Conservation (phyloP, 1,139 yeast genomes). For the Debaryomyces nepalensis region DNA sequence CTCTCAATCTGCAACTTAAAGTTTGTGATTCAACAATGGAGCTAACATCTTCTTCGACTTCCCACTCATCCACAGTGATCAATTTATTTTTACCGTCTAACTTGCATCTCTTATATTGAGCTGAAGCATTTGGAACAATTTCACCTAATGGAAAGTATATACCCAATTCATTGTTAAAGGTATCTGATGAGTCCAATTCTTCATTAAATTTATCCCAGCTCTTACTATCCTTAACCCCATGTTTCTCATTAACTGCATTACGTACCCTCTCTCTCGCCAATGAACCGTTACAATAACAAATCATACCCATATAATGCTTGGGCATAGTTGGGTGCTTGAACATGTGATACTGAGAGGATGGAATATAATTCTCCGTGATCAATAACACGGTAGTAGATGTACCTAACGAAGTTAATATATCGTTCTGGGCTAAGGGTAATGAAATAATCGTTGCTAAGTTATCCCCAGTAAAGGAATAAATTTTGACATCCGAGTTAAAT, state of each 20-base stretch:
- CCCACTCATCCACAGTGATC: conserved; percentile 40
- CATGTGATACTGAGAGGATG: conserved; percentile 82
- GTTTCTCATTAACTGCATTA: conserved; percentile 60
- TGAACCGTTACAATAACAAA: conserved; percentile 91
- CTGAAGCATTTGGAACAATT: conserved; percentile 79
- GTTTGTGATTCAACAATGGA: conserved; percentile 89
- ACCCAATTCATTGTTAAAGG: conserved; percentile 60
- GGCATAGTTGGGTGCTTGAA: conserved; percentile 86
- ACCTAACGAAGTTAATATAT: conserved; percentile 80
- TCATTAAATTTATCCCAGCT: conserved; percentile 73
- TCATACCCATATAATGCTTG: conserved; percentile 88
- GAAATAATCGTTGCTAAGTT: conserved; percentile 88
- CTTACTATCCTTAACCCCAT: conserved; percentile 31
- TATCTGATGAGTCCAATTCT: conserved; percentile 45
- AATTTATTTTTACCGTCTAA: conserved; percentile 29
- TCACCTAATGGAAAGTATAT: conserved; percentile 88
- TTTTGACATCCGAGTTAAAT: conserved; percentile 53
- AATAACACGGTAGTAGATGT: conserved; percentile 87
- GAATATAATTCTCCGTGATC: conserved; percentile 75
- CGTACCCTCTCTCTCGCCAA: conserved; percentile 81
- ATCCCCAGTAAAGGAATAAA: conserved; percentile 85
- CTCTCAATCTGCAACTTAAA: conserved; percentile 76
- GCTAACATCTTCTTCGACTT: conserved; percentile 65
- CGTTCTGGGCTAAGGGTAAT: conserved; percentile 75
- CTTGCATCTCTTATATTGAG: conserved; percentile 57